Percentiles rank a stretch among this genome's conserved stretches.
These are phyloP conservation scores for Penstemon barbatus DNA, from an alignment of 257 asterid genomes.

Conservation along the genomic window DNA sequence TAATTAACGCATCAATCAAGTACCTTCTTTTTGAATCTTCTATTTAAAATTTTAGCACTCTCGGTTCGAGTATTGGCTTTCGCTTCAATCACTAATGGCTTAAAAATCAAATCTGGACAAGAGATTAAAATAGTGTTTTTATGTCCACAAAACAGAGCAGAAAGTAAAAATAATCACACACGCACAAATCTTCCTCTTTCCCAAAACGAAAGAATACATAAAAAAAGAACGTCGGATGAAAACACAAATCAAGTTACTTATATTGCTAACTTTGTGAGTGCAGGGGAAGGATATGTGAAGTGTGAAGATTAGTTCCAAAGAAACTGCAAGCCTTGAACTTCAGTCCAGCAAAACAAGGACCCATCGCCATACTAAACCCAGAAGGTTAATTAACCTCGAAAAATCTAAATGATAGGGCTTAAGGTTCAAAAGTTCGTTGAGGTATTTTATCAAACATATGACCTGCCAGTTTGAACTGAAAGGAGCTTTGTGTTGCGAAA, in stretches of 20 bases:
- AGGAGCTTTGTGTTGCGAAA: too few relatives aligned
- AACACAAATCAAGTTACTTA: neutral
- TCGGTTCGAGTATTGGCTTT: conserved; percentile 58
- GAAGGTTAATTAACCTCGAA: conserved; percentile 4
- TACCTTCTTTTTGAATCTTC: conserved; percentile 73
- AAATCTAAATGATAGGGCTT: neutral
- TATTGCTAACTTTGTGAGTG: conserved; percentile 42
- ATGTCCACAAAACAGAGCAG: neutral
- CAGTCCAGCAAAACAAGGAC: conserved; percentile 34
- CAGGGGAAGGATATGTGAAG: conserved; percentile 31
- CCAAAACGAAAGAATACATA: conserved; percentile 5
- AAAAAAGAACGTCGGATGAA: neutral
- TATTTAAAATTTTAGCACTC: conserved; percentile 60
- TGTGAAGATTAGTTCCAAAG: conserved; percentile 43
- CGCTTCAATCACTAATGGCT: conserved; percentile 62
- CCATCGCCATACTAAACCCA: conserved; percentile 39
- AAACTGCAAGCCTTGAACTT: conserved; percentile 45
- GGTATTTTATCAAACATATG: conserved; percentile 53
- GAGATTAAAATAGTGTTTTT: neutral
- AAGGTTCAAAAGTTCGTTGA: conserved; percentile 16
- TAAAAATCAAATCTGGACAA: conserved; percentile 38
- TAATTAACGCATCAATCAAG: neutral
- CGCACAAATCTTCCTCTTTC: neutral
- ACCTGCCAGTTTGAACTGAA: conserved; percentile 20
- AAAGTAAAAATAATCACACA: neutral